Evolutionary conservation across 331 rosid genomes (phyloP), one percentile per base, ranked within the genome.

Genomic region (Erythrophleum ivorense): DNA sequence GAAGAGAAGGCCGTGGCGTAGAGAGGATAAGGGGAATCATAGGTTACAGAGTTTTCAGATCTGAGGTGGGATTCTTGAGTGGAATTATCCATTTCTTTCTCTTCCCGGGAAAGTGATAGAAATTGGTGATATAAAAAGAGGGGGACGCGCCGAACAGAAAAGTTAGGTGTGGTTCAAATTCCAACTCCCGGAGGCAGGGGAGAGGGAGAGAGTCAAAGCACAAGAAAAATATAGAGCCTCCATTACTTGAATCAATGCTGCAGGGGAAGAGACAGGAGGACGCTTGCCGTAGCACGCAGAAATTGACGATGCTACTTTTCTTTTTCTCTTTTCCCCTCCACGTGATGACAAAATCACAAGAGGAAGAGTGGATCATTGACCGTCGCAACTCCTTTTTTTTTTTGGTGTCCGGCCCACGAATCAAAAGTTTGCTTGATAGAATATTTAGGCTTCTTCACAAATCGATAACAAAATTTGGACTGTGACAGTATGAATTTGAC

Each of bases 1-100:
- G 92, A 82, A 60, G 99, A 87, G 78, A 91, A 78, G 21, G 99
- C 88, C 89, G 89, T 88, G 80, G 95, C 88, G 82, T 92, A 96
- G 6, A 96, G 83, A 3, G 98, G 95, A 76, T 87, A 86, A 0
- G 97, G 97, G 40, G 98, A 94, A 0, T 93, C 97, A 5, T 93
- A 90, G 67, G 90, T 91, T 0, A 88, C 91, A 8, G 90, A 83
- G 84, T 87, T 88, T 2, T 91, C 93, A 63, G 92, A 85, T 81
- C 90, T 85, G 60, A 89, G 87, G 43, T 83, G 86, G 45, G 94
- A 90, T 48, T 95, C 98, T 6, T 91, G 97, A 12, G 88, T 84
- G 0, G 98, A 80, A 78, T 85, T 89, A 3, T 89, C 98, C 99
- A 95, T 91, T 29, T 67, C 68, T 76, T 15, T 21, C 0, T 67